These are phyloP conservation scores for Aureobasidium mangrovei DNA, from an alignment of 2,329 filamentous ascomycete species.

Conservation along the genomic window DNA sequence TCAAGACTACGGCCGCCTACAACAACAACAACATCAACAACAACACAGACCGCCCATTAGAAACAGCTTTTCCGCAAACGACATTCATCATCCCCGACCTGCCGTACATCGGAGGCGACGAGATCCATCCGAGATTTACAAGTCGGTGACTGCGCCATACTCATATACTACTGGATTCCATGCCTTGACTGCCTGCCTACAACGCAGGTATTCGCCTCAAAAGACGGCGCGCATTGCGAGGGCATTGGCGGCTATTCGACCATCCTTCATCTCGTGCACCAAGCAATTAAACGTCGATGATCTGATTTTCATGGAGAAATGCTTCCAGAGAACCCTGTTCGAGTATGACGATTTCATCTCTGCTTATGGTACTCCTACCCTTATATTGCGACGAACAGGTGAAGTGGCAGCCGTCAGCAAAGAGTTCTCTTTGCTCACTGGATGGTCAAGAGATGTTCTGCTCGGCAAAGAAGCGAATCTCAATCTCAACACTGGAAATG, in stretches of 20 bases:
- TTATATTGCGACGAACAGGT: constrained; percentile 84
- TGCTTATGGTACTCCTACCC: constrained; percentile 77
- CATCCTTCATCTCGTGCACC: constrained; percentile 86
- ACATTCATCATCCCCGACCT: constrained; percentile 19
- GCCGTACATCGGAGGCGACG: constrained; percentile 42
- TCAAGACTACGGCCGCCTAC: constrained; percentile 9
- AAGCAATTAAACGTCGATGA: constrained; percentile 83
- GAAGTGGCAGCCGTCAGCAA: constrained; percentile 94
- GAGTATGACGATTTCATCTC: constrained; percentile 92
- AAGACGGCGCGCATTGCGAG: constrained; percentile 78
- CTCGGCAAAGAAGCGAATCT: constrained; percentile 79
- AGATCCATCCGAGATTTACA: constrained; percentile 80
- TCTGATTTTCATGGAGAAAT: constrained; percentile 95
- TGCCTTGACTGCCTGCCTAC: constrained; percentile 69
- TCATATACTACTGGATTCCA: constrained; percentile 88
- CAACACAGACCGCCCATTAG: constrained; percentile 22
- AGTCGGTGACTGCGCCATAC: constrained; percentile 82
- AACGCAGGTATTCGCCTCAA: constrained; percentile 66
- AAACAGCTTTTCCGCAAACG: constrained; percentile 24
- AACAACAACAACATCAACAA: constrained; percentile 19
- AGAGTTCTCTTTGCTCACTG: constrained; percentile 91
- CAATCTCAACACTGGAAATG: constrained; percentile 68
- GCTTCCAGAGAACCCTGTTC: constrained; percentile 83
- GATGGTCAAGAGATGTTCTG: constrained; percentile 85
- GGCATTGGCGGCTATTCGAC: constrained; percentile 79